Base-by-base conservation (phyloP, 2,329 filamentous ascomycete species). In the Curvularia verruculosa region DNA sequence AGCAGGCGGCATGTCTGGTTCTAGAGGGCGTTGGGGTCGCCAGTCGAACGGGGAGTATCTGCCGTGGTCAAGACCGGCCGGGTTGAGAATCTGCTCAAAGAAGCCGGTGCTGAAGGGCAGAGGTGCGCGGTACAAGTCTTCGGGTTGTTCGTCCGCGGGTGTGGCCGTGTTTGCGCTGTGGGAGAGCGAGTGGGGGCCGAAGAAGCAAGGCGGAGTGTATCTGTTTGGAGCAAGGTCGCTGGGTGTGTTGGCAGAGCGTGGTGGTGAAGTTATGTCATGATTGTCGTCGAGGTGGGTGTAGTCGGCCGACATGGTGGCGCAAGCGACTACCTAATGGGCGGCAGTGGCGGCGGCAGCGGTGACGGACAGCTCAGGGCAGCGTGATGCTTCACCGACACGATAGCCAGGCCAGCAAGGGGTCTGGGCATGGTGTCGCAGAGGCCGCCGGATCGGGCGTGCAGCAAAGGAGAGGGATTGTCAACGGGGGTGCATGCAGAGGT, bases 11-110 rank as follows among this genome's bases (percentile, higher is more conserved):
- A 67, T 66, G 19, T 56, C 39, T 23, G 52, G 24, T 40, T 45
- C 24, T 2, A 46, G 36, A 2, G 52, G 49, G 54, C 49, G 28
- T 49, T 29, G 12, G 6, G 52, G 58, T 56, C 43, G 49, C 49
- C 43, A 63, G 28, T 48, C 45, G 21, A 60, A 69, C 18, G 61
- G 62, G 9, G 52, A 58, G 56, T 50, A 62, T 44, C 52, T 49
- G 54, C 54, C 60, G 59, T 65, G 58, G 39, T 59, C 47, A 21
- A 62, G 49, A 37, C 65, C 58, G 41, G 65, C 46, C 12, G 66
- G 63, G 52, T 74, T 71, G 56, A 75, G 67, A 48, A 73, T 68
- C 59, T 59, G 63, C 61, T 71, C 66, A 54, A 73, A 66, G 63
- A 70, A 72, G 64, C 49, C 61, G 24, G 56, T 36, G n/a, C 59